phyloP scores from a whole-genome alignment of 495 filamentous ascomycete genomes.

The Tuber aestivum region DNA sequence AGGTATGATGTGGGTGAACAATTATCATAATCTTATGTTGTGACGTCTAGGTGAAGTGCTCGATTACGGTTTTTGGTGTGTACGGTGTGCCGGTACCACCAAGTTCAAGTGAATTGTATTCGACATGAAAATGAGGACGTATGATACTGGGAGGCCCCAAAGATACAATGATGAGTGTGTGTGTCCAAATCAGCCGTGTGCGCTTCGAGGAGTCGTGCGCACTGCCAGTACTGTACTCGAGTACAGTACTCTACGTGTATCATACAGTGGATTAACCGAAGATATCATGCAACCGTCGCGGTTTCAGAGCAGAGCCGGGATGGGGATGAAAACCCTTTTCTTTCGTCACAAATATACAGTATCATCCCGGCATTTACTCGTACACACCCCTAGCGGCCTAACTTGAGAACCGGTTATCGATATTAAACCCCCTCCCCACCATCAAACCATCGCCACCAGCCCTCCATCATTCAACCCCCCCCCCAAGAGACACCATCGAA shows the following conservation, averaged over 20 bases:
- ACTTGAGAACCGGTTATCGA: not conserved
- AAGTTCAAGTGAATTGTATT: not conserved
- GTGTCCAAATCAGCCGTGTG: not conserved
- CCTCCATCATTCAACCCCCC: not conserved
- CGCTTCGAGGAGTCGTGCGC: not conserved
- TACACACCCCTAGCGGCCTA: no score
- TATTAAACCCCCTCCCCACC: not conserved
- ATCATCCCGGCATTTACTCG: no score
- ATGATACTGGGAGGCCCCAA: not conserved
- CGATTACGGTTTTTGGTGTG: not conserved
- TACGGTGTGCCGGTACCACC: not conserved
- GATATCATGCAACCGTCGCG: not conserved
- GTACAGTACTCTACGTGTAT: not conserved
- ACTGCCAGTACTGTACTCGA: not conserved
- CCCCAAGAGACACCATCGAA: not conserved
- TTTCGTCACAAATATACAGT: no score
- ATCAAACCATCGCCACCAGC: not conserved
- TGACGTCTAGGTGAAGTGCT: not conserved
- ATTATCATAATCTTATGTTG: not conserved
- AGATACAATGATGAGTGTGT: not conserved
- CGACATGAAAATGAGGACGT: not conserved
- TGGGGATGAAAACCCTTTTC: no score
- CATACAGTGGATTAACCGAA: not conserved
- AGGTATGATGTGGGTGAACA: not conserved
- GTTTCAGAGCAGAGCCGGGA: not conserved